Evolutionary conservation across 2,329 filamentous ascomycete genomes (phyloP), one percentile per base, ranked within the genome.

Genomic region (Sphaerostilbella broomeana): DNA sequence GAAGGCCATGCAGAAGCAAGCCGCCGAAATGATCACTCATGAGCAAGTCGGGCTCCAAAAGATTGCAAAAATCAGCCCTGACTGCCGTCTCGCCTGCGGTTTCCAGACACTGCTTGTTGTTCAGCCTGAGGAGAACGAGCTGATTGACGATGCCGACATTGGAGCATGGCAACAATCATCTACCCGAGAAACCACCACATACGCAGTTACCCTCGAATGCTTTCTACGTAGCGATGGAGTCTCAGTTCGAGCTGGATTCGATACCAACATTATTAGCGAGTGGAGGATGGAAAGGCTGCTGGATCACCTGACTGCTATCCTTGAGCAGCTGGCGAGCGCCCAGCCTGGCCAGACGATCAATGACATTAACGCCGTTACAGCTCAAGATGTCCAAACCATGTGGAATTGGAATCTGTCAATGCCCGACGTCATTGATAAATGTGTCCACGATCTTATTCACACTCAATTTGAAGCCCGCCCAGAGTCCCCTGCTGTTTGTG

Each of bases 71-170:
- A 28, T 34, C 3, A 19, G 22, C 12, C 12, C 12, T 15, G 30
- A 20, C 6, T 17, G 18, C 12, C 16, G 16, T 15, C 6, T 20
- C 8, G 24, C 15, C 17, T 34, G 31, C n/a, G 9, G 6, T 6
- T 40, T 40, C 17, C 38, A 40, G 16, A 34, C 30, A n/a, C n/a
- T 40, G 11, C 20, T 40, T 5, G 38, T 40, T 13, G n/a, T 40
- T 18, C 38, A 40, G n/a, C 38, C 37, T 17, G 17, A 27, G 17
- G 34, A 36, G 16, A 18, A 18, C 15, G 24, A 26, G 5, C n/a
- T n/a, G n/a, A n/a, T n/a, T n/a, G n/a, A n/a, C n/a, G n/a, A n/a
- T n/a, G n/a, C n/a, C n/a, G 12, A 20, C 15, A 20, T 30, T 25
- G 18, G 17, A 19, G 19, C 9, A 5, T 7, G 5, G 11, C 32